Evolutionary conservation across 441 rosid genomes (phyloP).

Genomic region (Cnidoscolus chayamansa): DNA sequence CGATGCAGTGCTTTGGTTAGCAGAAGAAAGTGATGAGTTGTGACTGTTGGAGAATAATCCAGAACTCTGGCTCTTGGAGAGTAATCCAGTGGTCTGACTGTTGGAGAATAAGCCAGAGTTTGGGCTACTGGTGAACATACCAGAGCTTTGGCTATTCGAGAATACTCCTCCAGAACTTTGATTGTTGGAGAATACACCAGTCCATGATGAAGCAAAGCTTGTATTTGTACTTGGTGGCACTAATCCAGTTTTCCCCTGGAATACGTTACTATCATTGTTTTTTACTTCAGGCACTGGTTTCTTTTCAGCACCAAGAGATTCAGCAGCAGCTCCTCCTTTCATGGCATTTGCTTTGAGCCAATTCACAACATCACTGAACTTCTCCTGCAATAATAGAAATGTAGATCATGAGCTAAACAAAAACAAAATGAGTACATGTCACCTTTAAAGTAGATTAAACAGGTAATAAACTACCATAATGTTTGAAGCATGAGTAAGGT

Average conservation of each 20-base stretch:
- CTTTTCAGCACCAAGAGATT: constrained; percentile 39
- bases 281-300: constrained; percentile 43
- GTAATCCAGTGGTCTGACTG: constrained; percentile 33
- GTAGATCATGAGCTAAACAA: neutral
- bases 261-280: constrained; percentile 36
- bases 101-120: constrained; percentile 26
- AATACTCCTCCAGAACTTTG: constrained; percentile 23
- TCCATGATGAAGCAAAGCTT: constrained; percentile 41
- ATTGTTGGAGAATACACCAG: constrained; percentile 27
- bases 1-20: constrained; percentile 22
- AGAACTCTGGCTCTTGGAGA: constrained; percentile 40
- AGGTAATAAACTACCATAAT: constrained; percentile 49
- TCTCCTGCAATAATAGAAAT: constrained; percentile 44
- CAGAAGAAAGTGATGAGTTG: constrained; percentile 16
- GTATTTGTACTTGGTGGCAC: constrained; percentile 34
- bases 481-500: constrained; percentile 68
- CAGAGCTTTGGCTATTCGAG: too few relatives aligned
- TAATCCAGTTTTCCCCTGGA: constrained; percentile 38
- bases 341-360: constrained; percentile 74
- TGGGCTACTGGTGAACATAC: constrained; percentile 11
- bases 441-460: constrained; percentile 1
- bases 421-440: neutral
- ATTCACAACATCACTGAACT: constrained; percentile 77
- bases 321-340: constrained; percentile 47
- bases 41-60: constrained; percentile 26